phyloP scores from a whole-genome alignment of 106 monocot genomes.

The Acanthochlamys bracteata region DNA sequence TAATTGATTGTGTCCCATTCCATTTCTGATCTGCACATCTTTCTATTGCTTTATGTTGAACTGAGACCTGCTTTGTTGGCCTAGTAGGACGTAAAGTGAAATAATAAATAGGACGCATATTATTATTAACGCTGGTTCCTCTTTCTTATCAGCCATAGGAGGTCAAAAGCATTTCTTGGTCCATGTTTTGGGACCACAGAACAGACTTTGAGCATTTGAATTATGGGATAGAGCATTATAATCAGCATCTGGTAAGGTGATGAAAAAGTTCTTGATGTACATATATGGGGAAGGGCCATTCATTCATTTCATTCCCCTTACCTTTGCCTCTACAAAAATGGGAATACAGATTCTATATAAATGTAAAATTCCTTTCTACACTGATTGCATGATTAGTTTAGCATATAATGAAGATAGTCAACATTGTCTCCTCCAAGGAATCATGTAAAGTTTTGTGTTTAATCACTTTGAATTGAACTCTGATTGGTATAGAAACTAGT shows the following conservation, averaged over 20 bases:
- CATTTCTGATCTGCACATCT: background rate
- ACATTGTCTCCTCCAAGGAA: no score
- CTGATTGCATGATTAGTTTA: no score
- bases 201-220: conserved; percentile 2
- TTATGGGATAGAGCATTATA: conserved; percentile 2
- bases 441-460: no score
- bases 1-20: background rate
- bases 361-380: background rate
- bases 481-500: no score
- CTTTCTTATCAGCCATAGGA: background rate
- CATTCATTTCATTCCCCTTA: no score
- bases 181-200: background rate
- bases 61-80: no score
- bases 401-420: no score
- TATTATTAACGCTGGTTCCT: background rate
- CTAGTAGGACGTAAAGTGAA: no score
- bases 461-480: no score
- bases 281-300: conserved; percentile 3
- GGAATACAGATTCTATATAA: background rate
- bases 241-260: background rate
- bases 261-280: background rate
- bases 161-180: background rate
- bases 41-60: no score
- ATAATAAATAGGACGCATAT: background rate
- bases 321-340: background rate